Percentiles rank a stretch among this genome's conserved stretches.
These are phyloP conservation scores for Paramecium pentaurelia DNA, from an alignment of 73 alveolate genomes.

Conservation along the genomic window DNA sequence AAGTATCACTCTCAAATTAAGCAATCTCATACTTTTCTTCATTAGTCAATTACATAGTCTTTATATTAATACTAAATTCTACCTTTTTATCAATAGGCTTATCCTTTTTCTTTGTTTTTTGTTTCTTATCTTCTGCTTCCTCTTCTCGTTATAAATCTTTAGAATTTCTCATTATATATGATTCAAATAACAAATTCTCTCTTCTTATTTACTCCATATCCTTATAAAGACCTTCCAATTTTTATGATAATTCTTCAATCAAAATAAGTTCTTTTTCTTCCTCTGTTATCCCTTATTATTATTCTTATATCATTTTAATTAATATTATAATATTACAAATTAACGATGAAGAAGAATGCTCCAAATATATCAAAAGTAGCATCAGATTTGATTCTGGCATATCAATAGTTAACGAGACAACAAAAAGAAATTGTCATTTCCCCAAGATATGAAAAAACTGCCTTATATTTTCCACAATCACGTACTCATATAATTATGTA, in stretches of 20 bases:
- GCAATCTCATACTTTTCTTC: constrained; percentile 91
- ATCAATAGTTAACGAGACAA: background rate
- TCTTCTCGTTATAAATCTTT: constrained; percentile 68
- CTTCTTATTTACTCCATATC: constrained; percentile 81
- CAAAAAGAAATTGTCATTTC: background rate
- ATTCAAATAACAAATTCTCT: constrained; percentile 82
- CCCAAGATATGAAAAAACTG: background rate
- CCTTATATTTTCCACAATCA: constrained; percentile 3
- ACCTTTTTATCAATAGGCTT: constrained; percentile 62
- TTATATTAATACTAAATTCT: background rate
- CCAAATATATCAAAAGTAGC: constrained; percentile 16
- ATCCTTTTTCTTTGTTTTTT: constrained; percentile 63
- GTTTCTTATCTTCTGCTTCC: constrained; percentile 65
- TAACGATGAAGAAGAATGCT: constrained; percentile 3
- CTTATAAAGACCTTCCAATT: constrained; percentile 69
- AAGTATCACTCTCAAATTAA: constrained; percentile 76
- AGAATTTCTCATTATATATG: constrained; percentile 72
- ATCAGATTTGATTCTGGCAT: constrained; percentile 1
- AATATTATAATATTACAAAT: background rate
- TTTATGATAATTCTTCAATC: constrained; percentile 78
- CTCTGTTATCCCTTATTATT: constrained; percentile 30
- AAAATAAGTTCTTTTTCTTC: constrained; percentile 72
- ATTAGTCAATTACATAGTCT: constrained; percentile 68
- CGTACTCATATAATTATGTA: background rate
- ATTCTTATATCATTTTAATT: constrained; percentile 32